Evolutionary conservation across 345 rosid genomes (phyloP).

Genomic region (Pugionium cornutum): DNA sequence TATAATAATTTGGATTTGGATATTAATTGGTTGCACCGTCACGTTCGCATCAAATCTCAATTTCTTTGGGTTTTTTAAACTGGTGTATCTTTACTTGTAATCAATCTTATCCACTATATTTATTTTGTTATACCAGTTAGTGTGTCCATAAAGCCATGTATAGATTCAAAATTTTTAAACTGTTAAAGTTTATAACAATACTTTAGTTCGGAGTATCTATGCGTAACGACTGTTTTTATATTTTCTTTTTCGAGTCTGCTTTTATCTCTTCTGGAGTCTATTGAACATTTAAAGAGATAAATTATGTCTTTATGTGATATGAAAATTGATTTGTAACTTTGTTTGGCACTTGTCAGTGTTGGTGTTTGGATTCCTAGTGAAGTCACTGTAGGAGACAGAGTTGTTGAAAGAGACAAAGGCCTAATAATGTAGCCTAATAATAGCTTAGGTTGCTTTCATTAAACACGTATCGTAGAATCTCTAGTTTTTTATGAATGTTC

Average conservation of each 20-base stretch:
- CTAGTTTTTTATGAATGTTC: constrained; percentile 7
- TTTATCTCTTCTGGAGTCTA: neutral
- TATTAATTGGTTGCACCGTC: no score
- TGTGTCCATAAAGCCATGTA: no score
- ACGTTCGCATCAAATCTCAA: no score
- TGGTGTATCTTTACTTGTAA: no score
- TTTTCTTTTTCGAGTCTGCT: no score
- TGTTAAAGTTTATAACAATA: neutral
- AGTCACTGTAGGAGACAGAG: neutral
- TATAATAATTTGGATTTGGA: no score
- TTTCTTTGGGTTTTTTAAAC: no score
- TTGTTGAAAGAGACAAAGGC: constrained; percentile 17
- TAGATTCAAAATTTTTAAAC: no score
- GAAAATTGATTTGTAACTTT: neutral
- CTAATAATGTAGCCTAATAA: constrained; percentile 11
- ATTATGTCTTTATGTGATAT: constrained; percentile 7
- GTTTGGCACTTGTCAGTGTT: constrained; percentile 7
- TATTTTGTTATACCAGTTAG: no score
- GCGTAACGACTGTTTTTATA: neutral
- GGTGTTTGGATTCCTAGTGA: constrained; percentile 13
- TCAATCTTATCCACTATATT: no score
- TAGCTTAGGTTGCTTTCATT: constrained; percentile 22
- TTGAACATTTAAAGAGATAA: neutral
- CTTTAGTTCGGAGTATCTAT: neutral
- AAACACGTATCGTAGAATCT: constrained; percentile 21